Percentiles rank a stretch among this genome's conserved stretches.
Evolutionary conservation across 371 early-diverging fungal species (phyloP).

Genomic region (Batrachochytrium dendrobatidis): DNA sequence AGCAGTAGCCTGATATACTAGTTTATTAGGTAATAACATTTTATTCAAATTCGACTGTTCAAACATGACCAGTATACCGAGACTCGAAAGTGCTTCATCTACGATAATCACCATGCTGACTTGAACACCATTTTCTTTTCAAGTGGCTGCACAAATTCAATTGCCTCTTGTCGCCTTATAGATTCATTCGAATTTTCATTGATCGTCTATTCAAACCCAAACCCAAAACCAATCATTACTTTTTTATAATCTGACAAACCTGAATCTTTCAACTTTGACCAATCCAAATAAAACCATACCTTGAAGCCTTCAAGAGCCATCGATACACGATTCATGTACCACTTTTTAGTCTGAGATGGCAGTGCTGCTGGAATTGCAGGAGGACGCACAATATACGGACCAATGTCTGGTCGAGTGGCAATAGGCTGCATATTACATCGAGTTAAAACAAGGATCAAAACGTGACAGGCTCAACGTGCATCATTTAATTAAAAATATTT

Average conservation of each 20-base stretch:
- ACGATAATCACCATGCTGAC: no score
- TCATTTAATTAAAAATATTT: not conserved
- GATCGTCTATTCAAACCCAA: not conserved
- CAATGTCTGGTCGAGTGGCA: constrained; percentile 25
- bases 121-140: constrained; percentile 34
- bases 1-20: no score
- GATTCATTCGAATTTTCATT: not conserved
- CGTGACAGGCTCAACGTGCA: not conserved
- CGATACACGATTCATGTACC: constrained; percentile 42
- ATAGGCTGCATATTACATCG: constrained; percentile 22
- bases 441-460: not conserved
- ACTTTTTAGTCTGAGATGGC: constrained; percentile 36
- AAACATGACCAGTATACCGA: no score
- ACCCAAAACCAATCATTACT: not conserved
- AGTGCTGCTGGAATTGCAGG: constrained; percentile 40
- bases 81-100: no score
- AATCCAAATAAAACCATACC: constrained; percentile 1
- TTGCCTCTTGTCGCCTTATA: constrained; percentile 22
- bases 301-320: constrained; percentile 34
- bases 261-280: not conserved
- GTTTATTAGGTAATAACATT: no score
- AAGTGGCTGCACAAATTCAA: constrained; percentile 27
- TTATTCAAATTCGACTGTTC: no score
- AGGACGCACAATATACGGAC: constrained; percentile 32
- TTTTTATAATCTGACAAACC: not conserved